Conservation (phyloP, 805 yeast species). For the Lipomyces kockii region DNA sequence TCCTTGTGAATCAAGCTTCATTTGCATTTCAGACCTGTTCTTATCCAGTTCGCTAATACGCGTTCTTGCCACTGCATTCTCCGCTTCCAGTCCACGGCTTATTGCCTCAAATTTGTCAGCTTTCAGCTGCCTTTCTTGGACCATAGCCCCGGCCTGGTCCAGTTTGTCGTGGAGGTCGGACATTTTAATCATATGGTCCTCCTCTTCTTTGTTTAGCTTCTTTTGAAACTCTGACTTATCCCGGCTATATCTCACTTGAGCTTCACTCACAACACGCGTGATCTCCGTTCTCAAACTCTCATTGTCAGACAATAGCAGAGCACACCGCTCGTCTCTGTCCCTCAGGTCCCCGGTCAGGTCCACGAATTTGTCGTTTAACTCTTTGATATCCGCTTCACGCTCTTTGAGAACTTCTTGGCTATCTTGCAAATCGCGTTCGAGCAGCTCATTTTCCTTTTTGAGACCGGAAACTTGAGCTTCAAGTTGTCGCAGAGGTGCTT, state of each 20-base stretch:
- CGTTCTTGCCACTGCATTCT: background rate
- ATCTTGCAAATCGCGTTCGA: background rate
- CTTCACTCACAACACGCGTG: background rate
- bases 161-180: background rate
- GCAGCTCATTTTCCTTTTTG: background rate
- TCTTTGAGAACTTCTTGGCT: background rate
- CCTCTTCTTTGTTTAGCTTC: slow-evolving; percentile 1
- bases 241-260: slow-evolving; percentile 2
- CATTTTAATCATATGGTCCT: background rate
- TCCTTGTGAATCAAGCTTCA: background rate
- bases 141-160: background rate
- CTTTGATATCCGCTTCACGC: background rate
- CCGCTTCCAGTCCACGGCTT: background rate
- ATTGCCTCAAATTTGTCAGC: background rate
- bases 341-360: background rate
- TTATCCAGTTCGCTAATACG: background rate
- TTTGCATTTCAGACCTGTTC: background rate
- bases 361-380: background rate
- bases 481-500: background rate
- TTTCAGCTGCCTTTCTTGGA: background rate
- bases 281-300: background rate
- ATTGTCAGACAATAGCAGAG: background rate
- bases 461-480: slow-evolving; percentile 1
- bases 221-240: background rate
- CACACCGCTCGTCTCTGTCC: slow-evolving; percentile 5